These are phyloP conservation scores for Thuja plicata DNA, from an alignment of 83 land plant species.

Conservation along the genomic window DNA sequence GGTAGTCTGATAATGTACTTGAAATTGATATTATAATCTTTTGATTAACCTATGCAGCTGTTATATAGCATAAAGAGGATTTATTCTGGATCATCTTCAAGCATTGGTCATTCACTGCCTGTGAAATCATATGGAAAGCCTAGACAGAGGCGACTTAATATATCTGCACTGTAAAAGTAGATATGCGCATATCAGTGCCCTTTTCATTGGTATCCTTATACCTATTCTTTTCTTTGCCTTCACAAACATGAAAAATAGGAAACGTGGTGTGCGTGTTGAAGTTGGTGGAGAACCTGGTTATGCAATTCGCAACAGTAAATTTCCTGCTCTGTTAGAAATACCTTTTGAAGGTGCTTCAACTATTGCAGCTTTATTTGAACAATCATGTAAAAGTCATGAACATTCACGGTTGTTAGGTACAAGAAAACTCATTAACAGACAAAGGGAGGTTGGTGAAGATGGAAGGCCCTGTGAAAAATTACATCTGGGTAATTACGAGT, in stretches of 20 bases:
- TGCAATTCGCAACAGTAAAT: slow-evolving; percentile 37
- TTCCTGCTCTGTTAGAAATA: slow-evolving; percentile 32
- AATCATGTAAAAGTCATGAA: slow-evolving; percentile 30
- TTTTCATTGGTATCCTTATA: slow-evolving; percentile 8
- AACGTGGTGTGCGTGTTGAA: slow-evolving; percentile 21
- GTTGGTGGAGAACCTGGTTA: slow-evolving; percentile 49
- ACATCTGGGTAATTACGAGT: slow-evolving; percentile 38
- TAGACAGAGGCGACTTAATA: slow-evolving; percentile 4
- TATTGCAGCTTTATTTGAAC: slow-evolving; percentile 45
- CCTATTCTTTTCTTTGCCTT: neutral
- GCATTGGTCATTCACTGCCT: neutral
- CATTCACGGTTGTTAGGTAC: slow-evolving; percentile 29
- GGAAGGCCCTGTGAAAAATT: slow-evolving; percentile 44
- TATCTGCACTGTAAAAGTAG: neutral
- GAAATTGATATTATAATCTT: neutral
- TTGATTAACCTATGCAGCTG: neutral
- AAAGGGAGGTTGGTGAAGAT: slow-evolving; percentile 28
- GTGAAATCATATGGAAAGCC: neutral
- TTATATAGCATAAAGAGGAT: neutral
- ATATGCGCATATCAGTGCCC: neutral
- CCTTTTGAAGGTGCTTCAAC: slow-evolving; percentile 58
- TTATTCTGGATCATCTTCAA: neutral
- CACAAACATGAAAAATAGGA: slow-evolving; percentile 1
- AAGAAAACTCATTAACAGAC: slow-evolving; percentile 25
- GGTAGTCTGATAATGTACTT: slow-evolving; percentile 7